Conservation (phyloP, 2,329 filamentous ascomycete species). For the Monilinia aucupariae region DNA sequence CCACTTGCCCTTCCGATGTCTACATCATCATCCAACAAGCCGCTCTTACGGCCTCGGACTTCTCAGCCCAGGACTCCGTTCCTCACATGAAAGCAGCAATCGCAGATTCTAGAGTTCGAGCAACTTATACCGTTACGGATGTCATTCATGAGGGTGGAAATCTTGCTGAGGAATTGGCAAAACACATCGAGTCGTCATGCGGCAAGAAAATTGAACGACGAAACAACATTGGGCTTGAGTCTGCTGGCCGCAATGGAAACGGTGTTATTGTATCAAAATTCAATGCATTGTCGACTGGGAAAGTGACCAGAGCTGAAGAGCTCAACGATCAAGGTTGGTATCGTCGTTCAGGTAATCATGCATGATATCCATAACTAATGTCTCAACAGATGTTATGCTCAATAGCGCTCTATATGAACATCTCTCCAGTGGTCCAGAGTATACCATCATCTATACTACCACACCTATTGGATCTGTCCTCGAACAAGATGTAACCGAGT, state of each 20-base stretch:
- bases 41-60: slow-evolving; percentile 65
- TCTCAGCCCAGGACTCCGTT: slow-evolving; percentile 46
- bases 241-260: slow-evolving; percentile 38
- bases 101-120: slow-evolving; percentile 21
- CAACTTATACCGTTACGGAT: slow-evolving; percentile 44
- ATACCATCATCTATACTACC: slow-evolving; percentile 72
- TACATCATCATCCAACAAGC: slow-evolving; percentile 78
- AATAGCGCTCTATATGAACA: slow-evolving; percentile 36
- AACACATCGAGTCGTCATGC: slow-evolving; percentile 46
- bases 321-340: slow-evolving; percentile 45
- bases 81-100: slow-evolving; percentile 43
- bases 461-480: slow-evolving; percentile 40
- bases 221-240: slow-evolving; percentile 36
- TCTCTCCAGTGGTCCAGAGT: slow-evolving; percentile 39
- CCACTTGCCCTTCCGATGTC: slow-evolving; percentile 63
- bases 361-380: background rate
- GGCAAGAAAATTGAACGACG: slow-evolving; percentile 24
- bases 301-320: slow-evolving; percentile 39
- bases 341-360: background rate
- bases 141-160: slow-evolving; percentile 44
- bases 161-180: slow-evolving; percentile 39
- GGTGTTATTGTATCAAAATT: background rate
- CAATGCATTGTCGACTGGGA: background rate
- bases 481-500: slow-evolving; percentile 3
- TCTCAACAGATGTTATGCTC: slow-evolving; percentile 26